Evolutionary conservation across 1,284 basidiomycete species (phyloP).

Genomic region (Jaminaea rosea): DNA sequence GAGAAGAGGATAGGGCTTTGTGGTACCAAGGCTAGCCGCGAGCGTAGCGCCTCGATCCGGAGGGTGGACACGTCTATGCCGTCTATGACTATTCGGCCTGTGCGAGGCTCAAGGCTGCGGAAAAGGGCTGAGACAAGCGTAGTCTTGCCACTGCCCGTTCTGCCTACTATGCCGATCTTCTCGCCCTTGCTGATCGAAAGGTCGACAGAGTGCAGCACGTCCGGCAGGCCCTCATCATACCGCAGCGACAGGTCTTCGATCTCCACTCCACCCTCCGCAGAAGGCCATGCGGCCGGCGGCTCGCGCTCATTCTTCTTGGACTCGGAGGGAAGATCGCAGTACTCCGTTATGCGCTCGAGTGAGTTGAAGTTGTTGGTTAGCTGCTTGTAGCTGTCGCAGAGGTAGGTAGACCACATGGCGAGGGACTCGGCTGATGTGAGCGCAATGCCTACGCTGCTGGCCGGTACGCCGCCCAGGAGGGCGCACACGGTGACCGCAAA

Average conservation of each 20-base stretch:
- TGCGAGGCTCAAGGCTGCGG: constrained; percentile 20
- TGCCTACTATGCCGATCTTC: constrained; percentile 49
- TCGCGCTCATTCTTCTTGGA: constrained; percentile 3
- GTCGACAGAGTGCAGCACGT: constrained; percentile 68
- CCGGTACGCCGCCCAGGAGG: constrained; percentile 59
- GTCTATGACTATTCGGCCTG: constrained; percentile 33
- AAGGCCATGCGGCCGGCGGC: constrained; percentile 50
- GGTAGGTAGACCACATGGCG: constrained; percentile 25
- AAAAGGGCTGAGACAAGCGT: constrained; percentile 18
- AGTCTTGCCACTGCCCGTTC: constrained; percentile 54
- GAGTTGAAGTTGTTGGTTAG: constrained; percentile 54
- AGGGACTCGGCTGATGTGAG: constrained; percentile 55
- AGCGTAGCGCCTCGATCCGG: constrained; percentile 35
- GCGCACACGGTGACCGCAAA: constrained; percentile 55
- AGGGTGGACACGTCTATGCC: constrained; percentile 32
- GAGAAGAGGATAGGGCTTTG: constrained; percentile 72
- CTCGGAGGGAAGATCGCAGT: constrained; percentile 41
- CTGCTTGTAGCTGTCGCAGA: constrained; percentile 25
- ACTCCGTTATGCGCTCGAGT: constrained; percentile 80
- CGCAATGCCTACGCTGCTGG: constrained; percentile 73
- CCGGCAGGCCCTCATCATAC: constrained; percentile 58
- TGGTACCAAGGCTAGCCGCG: constrained; percentile 50
- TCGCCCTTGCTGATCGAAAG: constrained; percentile 65
- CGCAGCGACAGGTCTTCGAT: constrained; percentile 69
- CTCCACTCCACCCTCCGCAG: constrained; percentile 51